Evolutionary conservation across 2,329 filamentous ascomycete genomes (phyloP).

Genomic region (Fusarium nodosum): DNA sequence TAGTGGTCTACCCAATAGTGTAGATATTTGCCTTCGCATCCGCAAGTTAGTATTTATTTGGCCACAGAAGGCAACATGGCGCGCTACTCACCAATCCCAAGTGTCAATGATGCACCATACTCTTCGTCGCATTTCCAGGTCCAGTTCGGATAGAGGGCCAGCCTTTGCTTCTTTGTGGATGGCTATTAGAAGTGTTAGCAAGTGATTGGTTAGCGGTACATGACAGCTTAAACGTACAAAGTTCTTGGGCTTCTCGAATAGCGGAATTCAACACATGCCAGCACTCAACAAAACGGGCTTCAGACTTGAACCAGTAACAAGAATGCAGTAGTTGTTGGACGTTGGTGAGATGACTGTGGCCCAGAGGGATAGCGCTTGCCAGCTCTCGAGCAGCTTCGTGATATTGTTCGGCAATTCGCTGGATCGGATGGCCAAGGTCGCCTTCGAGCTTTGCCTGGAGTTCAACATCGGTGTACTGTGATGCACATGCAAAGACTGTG

Average conservation of each 20-base stretch:
- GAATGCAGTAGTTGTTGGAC: slow-evolving; percentile 56
- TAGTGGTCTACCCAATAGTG: slow-evolving; percentile 52
- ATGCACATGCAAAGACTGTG: slow-evolving; percentile 56
- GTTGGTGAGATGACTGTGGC: slow-evolving; percentile 52
- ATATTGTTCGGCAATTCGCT: slow-evolving; percentile 51
- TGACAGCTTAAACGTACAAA: slow-evolving; percentile 45
- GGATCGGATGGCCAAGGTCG: slow-evolving; percentile 51
- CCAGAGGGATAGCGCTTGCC: slow-evolving; percentile 52
- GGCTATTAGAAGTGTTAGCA: slow-evolving; percentile 40
- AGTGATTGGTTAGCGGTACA: background rate
- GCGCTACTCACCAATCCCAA: slow-evolving; percentile 56
- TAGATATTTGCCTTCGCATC: slow-evolving; percentile 54
- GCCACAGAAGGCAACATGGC: background rate
- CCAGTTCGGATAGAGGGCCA: slow-evolving; percentile 51
- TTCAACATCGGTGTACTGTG: slow-evolving; percentile 52
- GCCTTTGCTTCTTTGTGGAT: slow-evolving; percentile 52
- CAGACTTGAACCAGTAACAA: slow-evolving; percentile 57
- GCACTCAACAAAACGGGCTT: slow-evolving; percentile 55
- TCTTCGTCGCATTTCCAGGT: slow-evolving; percentile 55
- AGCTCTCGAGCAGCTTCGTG: slow-evolving; percentile 54
- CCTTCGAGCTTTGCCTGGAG: slow-evolving; percentile 51
- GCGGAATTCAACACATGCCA: slow-evolving; percentile 56
- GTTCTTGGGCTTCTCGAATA: slow-evolving; percentile 55
- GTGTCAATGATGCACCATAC: slow-evolving; percentile 56
- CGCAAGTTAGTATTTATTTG: slow-evolving; percentile 1